Evolutionary conservation across 352 stramenopile genomes (phyloP), one percentile per base, ranked within the genome.

Genomic region (Phytopythium montanum): DNA sequence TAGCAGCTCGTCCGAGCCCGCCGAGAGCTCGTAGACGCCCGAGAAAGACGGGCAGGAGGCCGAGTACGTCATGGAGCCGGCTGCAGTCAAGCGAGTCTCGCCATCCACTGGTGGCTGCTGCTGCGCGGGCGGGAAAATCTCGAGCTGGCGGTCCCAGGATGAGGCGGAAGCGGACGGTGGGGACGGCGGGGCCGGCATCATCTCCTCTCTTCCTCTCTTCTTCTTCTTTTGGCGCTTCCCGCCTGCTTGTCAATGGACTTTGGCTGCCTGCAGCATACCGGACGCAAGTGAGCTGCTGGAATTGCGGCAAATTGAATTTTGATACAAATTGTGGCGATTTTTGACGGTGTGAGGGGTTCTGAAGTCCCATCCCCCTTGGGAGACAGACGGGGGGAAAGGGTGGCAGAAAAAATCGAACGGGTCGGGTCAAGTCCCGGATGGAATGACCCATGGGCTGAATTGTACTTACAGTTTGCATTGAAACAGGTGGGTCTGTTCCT

Each of bases 31-130:
- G 52, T 92, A 86, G 33, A 88, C 45, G 19, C 72, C 79, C 36
- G 82, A 87, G 66, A 92, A 85, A 28, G 79, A 88, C 57, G 82
- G 82, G 55, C 79, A 92, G 29, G 82, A 92, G 39, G 82, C 79
- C 33, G 82, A 92, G 55, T 80, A 84, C 21, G 82, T 88, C 52
- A 92, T 64, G 26, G 61, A 26, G 33, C 19, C 26, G 29, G 57
- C 13, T 28, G 54, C 62, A 28, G 54, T 19, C 12, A 69, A 72
- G 57, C 16, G 38, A 18, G 1, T 9, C 39, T 14, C 18, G 54
- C 42, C 26, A 33, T 51, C 14, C 23, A 51, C 25, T 25, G 45
- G 4, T 3, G 45, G 23, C 4, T 36, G 31, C 4, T 36, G 31
- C 31, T 36, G 7, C 23, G 45, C 12, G 1, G 45, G 23, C 4